Percentiles rank a stretch among this genome's conserved stretches.
Conservation (phyloP, 805 yeast genomes). For the Pichia eremophila region DNA sequence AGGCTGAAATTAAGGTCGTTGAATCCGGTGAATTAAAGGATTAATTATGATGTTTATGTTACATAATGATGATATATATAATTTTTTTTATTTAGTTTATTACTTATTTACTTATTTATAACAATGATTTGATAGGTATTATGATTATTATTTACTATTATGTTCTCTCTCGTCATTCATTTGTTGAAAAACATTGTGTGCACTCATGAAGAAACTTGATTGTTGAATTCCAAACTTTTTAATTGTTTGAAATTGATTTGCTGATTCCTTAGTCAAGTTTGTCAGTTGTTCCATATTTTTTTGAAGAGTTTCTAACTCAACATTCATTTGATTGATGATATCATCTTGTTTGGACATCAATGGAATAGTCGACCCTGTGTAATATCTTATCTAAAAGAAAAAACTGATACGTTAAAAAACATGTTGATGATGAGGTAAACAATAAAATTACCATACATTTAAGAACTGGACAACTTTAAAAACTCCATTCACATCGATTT, state of each 20-base stretch:
- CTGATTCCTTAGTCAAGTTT: constrained; percentile 14
- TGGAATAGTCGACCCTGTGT: too few species aligned
- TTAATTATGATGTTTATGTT: constrained; percentile 1
- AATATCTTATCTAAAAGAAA: too few species aligned
- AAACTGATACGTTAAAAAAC: too few species aligned
- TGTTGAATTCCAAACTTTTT: constrained; percentile 22
- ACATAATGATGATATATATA: too few species aligned
- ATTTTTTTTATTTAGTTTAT: neutral
- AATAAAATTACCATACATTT: too few species aligned
- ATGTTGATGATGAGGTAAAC: too few species aligned
- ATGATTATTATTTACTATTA: neutral
- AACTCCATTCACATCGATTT: too few species aligned
- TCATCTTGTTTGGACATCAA: neutral
- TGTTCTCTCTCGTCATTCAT: constrained; percentile 21
- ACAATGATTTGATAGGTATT: too few species aligned
- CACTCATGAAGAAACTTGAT: constrained; percentile 22
- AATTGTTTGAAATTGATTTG: constrained; percentile 20
- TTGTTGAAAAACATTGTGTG: constrained; percentile 23
- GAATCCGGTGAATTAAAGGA: constrained; percentile 48
- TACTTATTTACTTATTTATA: neutral
- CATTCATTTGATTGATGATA: constrained; percentile 7
- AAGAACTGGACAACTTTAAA: too few species aligned
- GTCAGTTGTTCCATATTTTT: constrained; percentile 16
- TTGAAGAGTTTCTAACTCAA: constrained; percentile 15
- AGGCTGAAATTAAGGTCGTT: constrained; percentile 40